phyloP scores from a whole-genome alignment of 2,329 filamentous ascomycete species.

The Arthrinium puccinioides region DNA sequence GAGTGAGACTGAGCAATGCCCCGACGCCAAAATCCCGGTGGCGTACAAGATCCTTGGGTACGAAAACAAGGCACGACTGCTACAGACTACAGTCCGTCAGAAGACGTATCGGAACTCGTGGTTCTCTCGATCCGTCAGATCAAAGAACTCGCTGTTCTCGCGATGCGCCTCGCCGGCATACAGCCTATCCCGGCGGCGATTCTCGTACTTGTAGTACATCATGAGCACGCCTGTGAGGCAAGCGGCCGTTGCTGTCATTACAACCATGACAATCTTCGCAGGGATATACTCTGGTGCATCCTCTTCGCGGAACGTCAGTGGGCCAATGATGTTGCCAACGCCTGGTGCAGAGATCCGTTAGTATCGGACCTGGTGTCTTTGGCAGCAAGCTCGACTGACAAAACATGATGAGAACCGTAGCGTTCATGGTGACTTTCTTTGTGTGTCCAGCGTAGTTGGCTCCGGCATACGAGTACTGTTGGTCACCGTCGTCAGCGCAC shows the following conservation, averaged over 20 bases:
- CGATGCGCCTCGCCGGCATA: constrained; percentile 4
- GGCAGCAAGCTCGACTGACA: too few species aligned
- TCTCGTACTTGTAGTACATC: constrained; percentile 13
- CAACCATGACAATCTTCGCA: constrained; percentile 48
- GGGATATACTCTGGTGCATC: constrained; percentile 46
- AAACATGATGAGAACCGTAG: constrained; percentile 1
- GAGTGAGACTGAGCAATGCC: too few species aligned
- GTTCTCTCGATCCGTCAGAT: constrained; percentile 8
- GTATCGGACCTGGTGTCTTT: background rate
- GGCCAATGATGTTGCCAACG: constrained; percentile 32
- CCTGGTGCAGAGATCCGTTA: background rate
- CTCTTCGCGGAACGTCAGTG: constrained; percentile 45
- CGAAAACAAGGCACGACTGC: too few species aligned
- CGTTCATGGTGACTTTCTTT: constrained; percentile 4
- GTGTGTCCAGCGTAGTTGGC: constrained; percentile 3
- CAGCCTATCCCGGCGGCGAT: constrained; percentile 3
- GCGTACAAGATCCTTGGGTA: too few species aligned
- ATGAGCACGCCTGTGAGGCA: constrained; percentile 11
- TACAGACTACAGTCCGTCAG: too few species aligned
- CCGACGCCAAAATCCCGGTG: too few species aligned
- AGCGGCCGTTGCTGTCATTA: constrained; percentile 21
- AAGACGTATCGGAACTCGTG: constrained; percentile 9
- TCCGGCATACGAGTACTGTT: constrained; percentile 2
- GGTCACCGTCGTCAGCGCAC: too few species aligned
- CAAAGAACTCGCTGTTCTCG: constrained; percentile 3